These are phyloP conservation scores for Wallacemonas collosoma DNA, from an alignment of 208 protist genomes.

Conservation along the genomic window DNA sequence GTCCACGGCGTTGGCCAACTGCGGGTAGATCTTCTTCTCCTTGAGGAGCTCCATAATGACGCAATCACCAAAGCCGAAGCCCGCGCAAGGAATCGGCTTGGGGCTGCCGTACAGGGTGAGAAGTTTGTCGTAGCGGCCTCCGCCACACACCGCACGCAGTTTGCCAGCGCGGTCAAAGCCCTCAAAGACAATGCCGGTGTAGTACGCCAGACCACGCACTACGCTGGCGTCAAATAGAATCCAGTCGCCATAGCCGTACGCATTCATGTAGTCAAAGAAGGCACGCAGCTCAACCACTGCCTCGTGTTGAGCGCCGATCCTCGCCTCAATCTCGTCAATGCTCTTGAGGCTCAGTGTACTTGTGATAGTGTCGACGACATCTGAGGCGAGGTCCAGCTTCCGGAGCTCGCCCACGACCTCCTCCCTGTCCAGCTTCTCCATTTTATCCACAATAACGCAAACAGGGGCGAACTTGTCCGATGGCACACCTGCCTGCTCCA, in stretches of 20 bases:
- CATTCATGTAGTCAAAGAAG: slow-evolving; percentile 86
- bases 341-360: slow-evolving; percentile 77
- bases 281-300: slow-evolving; percentile 82
- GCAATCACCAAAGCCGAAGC: slow-evolving; percentile 97
- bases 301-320: slow-evolving; percentile 71
- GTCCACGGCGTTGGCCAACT: slow-evolving; percentile 65
- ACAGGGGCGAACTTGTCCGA: slow-evolving; percentile 86
- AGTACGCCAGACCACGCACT: slow-evolving; percentile 95
- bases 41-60: slow-evolving; percentile 95
- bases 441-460: slow-evolving; percentile 96
- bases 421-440: slow-evolving; percentile 92
- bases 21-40: slow-evolving; percentile 86
- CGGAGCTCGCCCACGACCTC: slow-evolving; percentile 80
- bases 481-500: slow-evolving; percentile 73
- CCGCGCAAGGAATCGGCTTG: slow-evolving; percentile 88
- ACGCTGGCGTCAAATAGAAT: slow-evolving; percentile 93
- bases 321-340: slow-evolving; percentile 77
- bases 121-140: slow-evolving; percentile 95
- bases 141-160: slow-evolving; percentile 95
- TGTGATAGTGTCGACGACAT: slow-evolving; percentile 78
- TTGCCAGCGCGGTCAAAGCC: slow-evolving; percentile 92
- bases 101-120: slow-evolving; percentile 93
- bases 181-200: slow-evolving; percentile 97
- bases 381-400: slow-evolving; percentile 54
- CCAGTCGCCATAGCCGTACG: slow-evolving; percentile 95